These are phyloP conservation scores for Scleroderma citrinum DNA, from an alignment of 768 basidiomycete species.

Conservation along the genomic window DNA sequence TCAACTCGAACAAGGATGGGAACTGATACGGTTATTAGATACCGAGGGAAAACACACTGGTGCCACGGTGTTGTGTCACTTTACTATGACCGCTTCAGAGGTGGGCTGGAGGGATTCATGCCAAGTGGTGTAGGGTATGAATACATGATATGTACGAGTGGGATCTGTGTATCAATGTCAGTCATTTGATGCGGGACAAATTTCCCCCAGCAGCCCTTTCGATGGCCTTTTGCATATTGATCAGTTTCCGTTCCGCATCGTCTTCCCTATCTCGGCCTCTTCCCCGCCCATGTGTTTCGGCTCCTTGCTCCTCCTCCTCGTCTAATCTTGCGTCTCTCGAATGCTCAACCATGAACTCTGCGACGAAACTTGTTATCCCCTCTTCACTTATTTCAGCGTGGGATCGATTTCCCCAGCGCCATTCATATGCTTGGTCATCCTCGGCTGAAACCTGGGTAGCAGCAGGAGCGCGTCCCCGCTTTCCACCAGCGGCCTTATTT, in stretches of 20 bases:
- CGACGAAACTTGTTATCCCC: constrained; percentile 67
- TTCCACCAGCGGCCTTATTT: constrained; percentile 37
- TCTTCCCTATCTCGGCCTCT: constrained; percentile 14
- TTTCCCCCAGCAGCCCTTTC: constrained; percentile 61
- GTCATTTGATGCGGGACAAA: constrained; percentile 33
- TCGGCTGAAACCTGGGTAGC: constrained; percentile 34
- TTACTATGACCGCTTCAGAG: constrained; percentile 9
- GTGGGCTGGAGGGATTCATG: background rate
- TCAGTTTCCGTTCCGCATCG: constrained; percentile 32
- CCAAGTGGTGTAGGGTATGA: background rate
- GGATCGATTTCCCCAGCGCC: constrained; percentile 84
- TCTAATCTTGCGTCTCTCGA: constrained; percentile 24
- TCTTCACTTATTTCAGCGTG: constrained; percentile 80
- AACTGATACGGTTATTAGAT: constrained; percentile 45
- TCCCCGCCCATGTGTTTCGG: constrained; percentile 8
- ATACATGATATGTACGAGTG: background rate
- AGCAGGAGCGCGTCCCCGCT: constrained; percentile 48
- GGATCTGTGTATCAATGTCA: background rate
- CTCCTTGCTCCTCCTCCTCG: constrained; percentile 25
- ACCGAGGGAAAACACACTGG: constrained; percentile 39
- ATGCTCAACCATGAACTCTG: constrained; percentile 66
- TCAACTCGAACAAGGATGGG: constrained; percentile 43
- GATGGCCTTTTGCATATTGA: constrained; percentile 48
- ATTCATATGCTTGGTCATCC: constrained; percentile 44
- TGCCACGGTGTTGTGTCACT: constrained; percentile 25